Percentiles rank a stretch among this genome's conserved stretches.
Evolutionary conservation across 2,329 filamentous ascomycete species (phyloP).

Genomic region (Botrytis paeoniae): DNA sequence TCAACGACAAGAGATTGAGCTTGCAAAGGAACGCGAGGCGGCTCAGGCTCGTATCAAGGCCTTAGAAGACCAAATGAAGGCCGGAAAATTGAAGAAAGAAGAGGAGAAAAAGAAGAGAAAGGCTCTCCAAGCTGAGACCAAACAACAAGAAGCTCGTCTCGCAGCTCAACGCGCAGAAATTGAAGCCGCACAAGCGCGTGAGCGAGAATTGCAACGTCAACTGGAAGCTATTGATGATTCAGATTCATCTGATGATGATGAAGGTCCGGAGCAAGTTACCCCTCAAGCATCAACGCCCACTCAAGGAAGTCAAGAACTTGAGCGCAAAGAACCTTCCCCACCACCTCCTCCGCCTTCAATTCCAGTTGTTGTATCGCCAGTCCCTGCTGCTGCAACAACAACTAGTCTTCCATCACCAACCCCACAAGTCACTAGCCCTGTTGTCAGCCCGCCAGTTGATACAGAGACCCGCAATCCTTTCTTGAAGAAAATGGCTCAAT

Average conservation of each 20-base stretch:
- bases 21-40: conserved; percentile 75
- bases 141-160: conserved; percentile 82
- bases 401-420: conserved; percentile 31
- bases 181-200: conserved; percentile 84
- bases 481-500: conserved; percentile 81
- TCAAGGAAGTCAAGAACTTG: conserved; percentile 52
- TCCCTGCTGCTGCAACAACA: conserved; percentile 11
- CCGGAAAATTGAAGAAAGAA: conserved; percentile 92
- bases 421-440: conserved; percentile 25
- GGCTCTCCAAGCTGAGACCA: conserved; percentile 79
- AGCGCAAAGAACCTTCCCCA: conserved; percentile 50
- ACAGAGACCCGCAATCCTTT: conserved; percentile 92
- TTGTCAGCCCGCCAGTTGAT: conserved; percentile 55
- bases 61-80: conserved; percentile 88
- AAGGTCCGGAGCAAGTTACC: conserved; percentile 68
- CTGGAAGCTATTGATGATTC: conserved; percentile 73
- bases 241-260: conserved; percentile 77
- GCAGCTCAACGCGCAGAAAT: conserved; percentile 86
- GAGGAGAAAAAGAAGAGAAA: conserved; percentile 94
- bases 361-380: conserved; percentile 26
- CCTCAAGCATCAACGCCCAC: conserved; percentile 60
- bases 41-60: conserved; percentile 80
- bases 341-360: conserved; percentile 49
- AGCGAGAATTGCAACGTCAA: conserved; percentile 84
- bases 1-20: conserved; percentile 72